phyloP scores from a whole-genome alignment of 495 filamentous ascomycete genomes.

The Penicillium coffeae region DNA sequence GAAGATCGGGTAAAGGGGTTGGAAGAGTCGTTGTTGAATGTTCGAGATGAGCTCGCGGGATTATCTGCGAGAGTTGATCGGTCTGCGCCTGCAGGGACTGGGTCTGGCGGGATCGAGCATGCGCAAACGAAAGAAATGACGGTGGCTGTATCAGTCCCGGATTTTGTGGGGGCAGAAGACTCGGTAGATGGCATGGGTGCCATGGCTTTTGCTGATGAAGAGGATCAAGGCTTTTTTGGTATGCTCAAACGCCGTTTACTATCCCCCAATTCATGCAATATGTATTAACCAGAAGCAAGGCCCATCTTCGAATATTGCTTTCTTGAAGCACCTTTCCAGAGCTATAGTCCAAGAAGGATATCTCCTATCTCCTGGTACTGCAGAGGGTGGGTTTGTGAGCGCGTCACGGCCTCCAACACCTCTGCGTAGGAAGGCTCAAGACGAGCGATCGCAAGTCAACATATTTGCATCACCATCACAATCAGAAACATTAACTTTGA shows the following conservation, averaged over 20 bases:
- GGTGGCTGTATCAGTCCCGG: slow-evolving; percentile 2
- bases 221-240: slow-evolving; percentile 49
- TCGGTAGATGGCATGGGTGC: slow-evolving; percentile 43
- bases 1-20: slow-evolving; percentile 17
- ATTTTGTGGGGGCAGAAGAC: slow-evolving; percentile 24
- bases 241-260: background rate
- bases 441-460: slow-evolving; percentile 8
- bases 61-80: slow-evolving; percentile 14
- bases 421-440: background rate
- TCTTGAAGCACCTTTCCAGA: slow-evolving; percentile 34
- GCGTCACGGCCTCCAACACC: slow-evolving; percentile 21
- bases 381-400: slow-evolving; percentile 22
- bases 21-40: slow-evolving; percentile 21
- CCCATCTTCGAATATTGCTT: slow-evolving; percentile 48
- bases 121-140: background rate
- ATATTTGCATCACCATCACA: slow-evolving; percentile 25
- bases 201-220: slow-evolving; percentile 37
- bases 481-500: slow-evolving; percentile 17
- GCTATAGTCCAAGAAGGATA: slow-evolving; percentile 17
- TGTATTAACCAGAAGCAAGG: slow-evolving; percentile 22
- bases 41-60: slow-evolving; percentile 24
- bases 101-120: too few species aligned
- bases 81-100: background rate
- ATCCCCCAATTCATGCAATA: too few species aligned
- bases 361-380: slow-evolving; percentile 2